Percentiles rank a stretch among this genome's conserved stretches.
Conservation (phyloP, 2,329 filamentous ascomycete species). For the Ophidiomyces ophidiicola region DNA sequence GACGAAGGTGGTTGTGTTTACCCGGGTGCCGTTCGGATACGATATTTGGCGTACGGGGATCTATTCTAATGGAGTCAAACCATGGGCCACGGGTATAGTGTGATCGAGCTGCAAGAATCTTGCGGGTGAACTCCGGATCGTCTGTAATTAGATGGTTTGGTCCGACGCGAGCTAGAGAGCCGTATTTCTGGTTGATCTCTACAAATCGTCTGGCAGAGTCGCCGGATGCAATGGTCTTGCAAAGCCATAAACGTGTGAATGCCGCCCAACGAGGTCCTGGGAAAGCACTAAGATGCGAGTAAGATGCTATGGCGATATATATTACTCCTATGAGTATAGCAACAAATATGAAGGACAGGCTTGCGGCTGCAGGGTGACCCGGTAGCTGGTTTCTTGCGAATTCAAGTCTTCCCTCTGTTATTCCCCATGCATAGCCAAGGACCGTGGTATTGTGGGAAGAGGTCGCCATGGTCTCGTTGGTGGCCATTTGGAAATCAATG, state of each 20-base stretch:
- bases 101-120: slow-evolving; percentile 9
- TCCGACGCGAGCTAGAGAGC: slow-evolving; percentile 8
- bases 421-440: no score
- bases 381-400: no score
- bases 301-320: background rate
- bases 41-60: no score
- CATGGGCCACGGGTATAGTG: slow-evolving; percentile 5
- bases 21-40: no score
- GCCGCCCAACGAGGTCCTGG: background rate
- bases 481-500: no score
- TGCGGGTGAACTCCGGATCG: slow-evolving; percentile 5
- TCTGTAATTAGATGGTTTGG: slow-evolving; percentile 10
- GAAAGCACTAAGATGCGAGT: background rate
- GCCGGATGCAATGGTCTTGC: background rate
- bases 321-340: no score
- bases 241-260: background rate
- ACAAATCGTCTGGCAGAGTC: background rate
- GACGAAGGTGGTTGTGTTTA: no score
- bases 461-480: no score
- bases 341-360: no score
- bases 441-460: no score
- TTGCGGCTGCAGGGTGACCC: no score
- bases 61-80: slow-evolving; percentile 9
- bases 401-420: no score
- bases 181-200: background rate